These are phyloP conservation scores for Coelastrella sp. DNA, from an alignment of 139 green algal genomes.

Conservation along the genomic window DNA sequence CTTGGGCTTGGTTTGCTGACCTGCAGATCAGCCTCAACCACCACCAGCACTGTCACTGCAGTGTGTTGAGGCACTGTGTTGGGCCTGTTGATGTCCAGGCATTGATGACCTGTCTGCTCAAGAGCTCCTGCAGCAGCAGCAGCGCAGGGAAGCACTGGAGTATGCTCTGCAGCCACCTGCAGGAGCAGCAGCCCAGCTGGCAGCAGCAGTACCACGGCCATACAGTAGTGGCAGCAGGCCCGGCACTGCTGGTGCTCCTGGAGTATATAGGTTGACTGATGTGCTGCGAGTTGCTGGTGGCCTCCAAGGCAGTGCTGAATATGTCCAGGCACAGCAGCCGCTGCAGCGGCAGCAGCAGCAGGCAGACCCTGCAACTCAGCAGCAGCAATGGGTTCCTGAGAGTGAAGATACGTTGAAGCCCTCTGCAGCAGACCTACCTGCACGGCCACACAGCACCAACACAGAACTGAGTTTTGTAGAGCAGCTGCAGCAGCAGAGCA, in stretches of 20 bases:
- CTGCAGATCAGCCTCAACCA: neutral
- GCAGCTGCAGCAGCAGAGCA: neutral
- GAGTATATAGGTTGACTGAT: neutral
- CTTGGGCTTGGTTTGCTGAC: neutral
- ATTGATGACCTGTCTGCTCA: neutral
- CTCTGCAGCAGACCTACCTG: neutral
- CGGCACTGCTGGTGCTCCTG: neutral
- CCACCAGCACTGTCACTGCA: neutral
- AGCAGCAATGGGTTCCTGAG: neutral
- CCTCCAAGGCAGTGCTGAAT: neutral
- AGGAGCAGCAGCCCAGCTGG: neutral
- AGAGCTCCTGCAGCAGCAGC: slow-evolving; percentile 10
- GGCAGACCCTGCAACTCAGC: neutral
- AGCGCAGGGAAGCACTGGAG: slow-evolving; percentile 9
- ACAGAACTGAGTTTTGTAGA: neutral
- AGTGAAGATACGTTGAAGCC: neutral
- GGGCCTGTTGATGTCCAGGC: neutral
- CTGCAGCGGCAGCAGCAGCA: neutral
- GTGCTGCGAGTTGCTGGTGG: neutral
- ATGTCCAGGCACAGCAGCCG: neutral
- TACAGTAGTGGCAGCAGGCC: neutral
- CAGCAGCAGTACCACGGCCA: neutral
- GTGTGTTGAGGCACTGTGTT: too few relatives aligned
- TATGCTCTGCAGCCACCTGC: neutral
- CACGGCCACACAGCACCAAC: neutral